Conservation (phyloP, 805 yeast species). For the Wickerhamomyces subpelliculosus region DNA sequence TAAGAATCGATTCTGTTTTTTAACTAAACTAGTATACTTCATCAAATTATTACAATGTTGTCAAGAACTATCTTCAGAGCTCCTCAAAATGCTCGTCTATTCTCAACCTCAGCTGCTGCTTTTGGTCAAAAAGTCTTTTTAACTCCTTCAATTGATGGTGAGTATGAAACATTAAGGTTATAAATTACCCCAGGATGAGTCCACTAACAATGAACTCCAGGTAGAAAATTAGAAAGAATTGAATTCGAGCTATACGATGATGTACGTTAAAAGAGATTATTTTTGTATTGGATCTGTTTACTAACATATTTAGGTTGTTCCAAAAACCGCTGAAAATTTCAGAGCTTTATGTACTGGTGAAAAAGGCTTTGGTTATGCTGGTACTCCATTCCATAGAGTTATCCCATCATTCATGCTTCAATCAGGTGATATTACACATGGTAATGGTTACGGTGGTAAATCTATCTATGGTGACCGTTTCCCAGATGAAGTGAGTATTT, state of each 20-base stretch:
- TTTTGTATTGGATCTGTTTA: not conserved
- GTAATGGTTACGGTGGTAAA: conserved; percentile 92
- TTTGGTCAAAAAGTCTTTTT: conserved; percentile 42
- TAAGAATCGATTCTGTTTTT: too few relatives aligned
- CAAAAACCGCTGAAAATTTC: conserved; percentile 78
- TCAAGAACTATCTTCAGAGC: conserved; percentile 1
- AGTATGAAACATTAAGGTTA: not conserved
- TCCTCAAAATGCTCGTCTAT: conserved; percentile 27
- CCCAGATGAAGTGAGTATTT: conserved; percentile 27
- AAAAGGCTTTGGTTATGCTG: conserved; percentile 65
- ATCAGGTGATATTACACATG: conserved; percentile 84
- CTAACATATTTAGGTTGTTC: conserved; percentile 32
- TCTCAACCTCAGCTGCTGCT: conserved; percentile 35
- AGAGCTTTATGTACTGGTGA: conserved; percentile 85
- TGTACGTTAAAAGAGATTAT: conserved; percentile 5
- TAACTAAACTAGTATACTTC: not conserved
- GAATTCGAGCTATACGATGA: conserved; percentile 26
- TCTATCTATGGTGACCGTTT: conserved; percentile 71
- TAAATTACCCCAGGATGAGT: not conserved
- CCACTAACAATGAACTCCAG: too few relatives aligned
- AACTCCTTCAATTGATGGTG: conserved; percentile 42
- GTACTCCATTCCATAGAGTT: conserved; percentile 87
- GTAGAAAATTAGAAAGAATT: conserved; percentile 34
- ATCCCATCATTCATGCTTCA: conserved; percentile 95
- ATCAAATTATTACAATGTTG: not conserved